Evolutionary conservation across 352 stramenopile species (phyloP).

Genomic region (Peronospora farinosa): DNA sequence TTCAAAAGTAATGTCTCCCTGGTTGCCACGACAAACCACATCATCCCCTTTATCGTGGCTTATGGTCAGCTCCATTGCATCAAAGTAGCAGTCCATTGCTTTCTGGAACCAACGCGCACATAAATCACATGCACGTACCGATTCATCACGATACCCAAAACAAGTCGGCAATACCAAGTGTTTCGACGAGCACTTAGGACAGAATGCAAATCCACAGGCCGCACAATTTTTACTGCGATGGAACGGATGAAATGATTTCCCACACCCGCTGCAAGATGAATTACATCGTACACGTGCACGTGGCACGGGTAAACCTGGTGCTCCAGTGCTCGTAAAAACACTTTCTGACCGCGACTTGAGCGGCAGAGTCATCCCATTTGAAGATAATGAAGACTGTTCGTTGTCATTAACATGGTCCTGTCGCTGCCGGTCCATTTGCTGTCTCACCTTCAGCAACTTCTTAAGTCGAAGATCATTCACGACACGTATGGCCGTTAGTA

Average conservation of each 20-base stretch:
- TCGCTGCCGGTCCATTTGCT: slow-evolving; percentile 38
- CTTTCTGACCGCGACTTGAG: slow-evolving; percentile 8
- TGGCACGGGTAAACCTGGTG: slow-evolving; percentile 36
- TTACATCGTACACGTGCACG: slow-evolving; percentile 30
- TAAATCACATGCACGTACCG: slow-evolving; percentile 50
- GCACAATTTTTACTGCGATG: slow-evolving; percentile 56
- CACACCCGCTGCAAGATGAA: slow-evolving; percentile 43
- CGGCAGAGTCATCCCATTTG: slow-evolving; percentile 5
- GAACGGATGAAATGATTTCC: slow-evolving; percentile 65
- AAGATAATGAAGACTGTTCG: slow-evolving; percentile 11
- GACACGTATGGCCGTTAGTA: slow-evolving; percentile 49
- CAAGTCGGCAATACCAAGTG: slow-evolving; percentile 45
- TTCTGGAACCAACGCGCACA: slow-evolving; percentile 64
- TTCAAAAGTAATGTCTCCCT: slow-evolving; percentile 20
- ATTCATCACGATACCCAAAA: slow-evolving; percentile 50
- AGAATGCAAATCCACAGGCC: slow-evolving; percentile 55
- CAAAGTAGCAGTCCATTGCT: slow-evolving; percentile 60
- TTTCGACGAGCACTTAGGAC: slow-evolving; percentile 54
- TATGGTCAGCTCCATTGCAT: slow-evolving; percentile 42
- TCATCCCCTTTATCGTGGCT: slow-evolving; percentile 12
- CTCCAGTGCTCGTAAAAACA: slow-evolving; percentile 3
- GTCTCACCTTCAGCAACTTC: slow-evolving; percentile 41
- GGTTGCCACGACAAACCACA: slow-evolving; percentile 5
- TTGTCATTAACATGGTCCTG: slow-evolving; percentile 5
- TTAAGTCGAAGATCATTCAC: slow-evolving; percentile 52